A percentile compares a stretch with the other conserved stretches of the same genome.
Evolutionary conservation across 177 flowering plant species (phyloP).

Genomic region (Telopea speciosissima): DNA sequence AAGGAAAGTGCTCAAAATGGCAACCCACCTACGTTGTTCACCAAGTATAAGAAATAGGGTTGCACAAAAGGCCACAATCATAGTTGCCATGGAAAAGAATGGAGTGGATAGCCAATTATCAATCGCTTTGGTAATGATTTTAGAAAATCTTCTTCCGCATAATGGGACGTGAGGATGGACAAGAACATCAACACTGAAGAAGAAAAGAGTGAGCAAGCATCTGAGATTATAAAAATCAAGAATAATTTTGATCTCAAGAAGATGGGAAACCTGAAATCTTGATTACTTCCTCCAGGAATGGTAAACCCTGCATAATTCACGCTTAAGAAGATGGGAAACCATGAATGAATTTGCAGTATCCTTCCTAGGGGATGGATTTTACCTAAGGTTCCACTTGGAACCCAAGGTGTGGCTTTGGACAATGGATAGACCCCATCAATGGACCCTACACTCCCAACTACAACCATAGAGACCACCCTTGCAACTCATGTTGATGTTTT

Average conservation of each 20-base stretch:
- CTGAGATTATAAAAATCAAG: neutral
- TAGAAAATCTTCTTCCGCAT: conserved; percentile 1
- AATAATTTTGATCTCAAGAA: neutral
- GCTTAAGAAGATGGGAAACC: neutral
- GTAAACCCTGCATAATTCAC: neutral
- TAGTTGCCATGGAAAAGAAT: neutral
- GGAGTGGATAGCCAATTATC: neutral
- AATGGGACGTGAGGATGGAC: neutral
- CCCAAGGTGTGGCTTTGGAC: no score
- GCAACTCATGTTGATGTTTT: no score
- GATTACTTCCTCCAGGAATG: neutral
- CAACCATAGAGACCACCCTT: no score
- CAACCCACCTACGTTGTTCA: neutral
- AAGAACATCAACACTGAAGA: neutral
- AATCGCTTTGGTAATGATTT: neutral
- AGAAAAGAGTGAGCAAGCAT: neutral
- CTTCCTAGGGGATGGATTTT: no score
- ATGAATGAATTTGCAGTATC: neutral
- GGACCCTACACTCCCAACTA: no score
- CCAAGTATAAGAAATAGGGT: neutral
- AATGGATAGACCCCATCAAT: no score
- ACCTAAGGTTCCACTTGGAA: no score
- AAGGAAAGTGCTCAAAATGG: neutral
- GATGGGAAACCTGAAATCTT: neutral
- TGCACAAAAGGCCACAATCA: neutral